Evolutionary conservation across 2,329 filamentous ascomycete species (phyloP), one percentile per base, ranked within the genome.

Genomic region (Metarhizium humberi): DNA sequence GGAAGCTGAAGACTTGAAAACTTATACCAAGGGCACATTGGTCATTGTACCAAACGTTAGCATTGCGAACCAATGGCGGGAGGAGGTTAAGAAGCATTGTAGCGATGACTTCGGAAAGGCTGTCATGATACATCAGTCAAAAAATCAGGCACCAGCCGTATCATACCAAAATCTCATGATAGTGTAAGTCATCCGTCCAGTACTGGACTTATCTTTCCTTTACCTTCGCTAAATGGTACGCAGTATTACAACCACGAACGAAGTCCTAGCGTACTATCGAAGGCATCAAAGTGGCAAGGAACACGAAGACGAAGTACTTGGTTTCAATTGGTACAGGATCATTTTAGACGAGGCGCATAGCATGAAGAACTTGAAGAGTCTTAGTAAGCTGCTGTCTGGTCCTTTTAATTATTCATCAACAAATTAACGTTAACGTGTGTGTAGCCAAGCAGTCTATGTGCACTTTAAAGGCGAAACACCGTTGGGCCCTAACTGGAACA

Each of bases 271-370:
- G n/a, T 50, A 50, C 25, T 50, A 8, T 34, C 47, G 14, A 50
- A 36, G 47, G 25, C 14, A 2, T 52, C 16, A 42, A 29, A 13
- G 47, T 16, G 14, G 20, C 25, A 49, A 52, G 11, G 60, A 59
- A 0, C 55, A 18, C 8, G 42, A 50, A 38, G 47, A 30, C 3
- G 25, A 13, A 36, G 20, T 57, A 16, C 52, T 57, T 29, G 30
- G 47, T 2, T 1, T 61, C 0, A 64, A 69, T 0, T 82, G 75
- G 69, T 73, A 78, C 45, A 68, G 82, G 1, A 57, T 85, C 3
- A 72, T 84, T 1, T 66, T 84, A 0, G 81, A 85, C 49, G 81
- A 85, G 60, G 79, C 75, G 0, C 80, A 84, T 51, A 61, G 60
- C 0, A 81, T 85, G 57, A 83, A 82, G 57, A 83, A 81, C 34